Evolutionary conservation across 441 rosid species (phyloP).

Genomic region (Pelargonium hybrid): DNA sequence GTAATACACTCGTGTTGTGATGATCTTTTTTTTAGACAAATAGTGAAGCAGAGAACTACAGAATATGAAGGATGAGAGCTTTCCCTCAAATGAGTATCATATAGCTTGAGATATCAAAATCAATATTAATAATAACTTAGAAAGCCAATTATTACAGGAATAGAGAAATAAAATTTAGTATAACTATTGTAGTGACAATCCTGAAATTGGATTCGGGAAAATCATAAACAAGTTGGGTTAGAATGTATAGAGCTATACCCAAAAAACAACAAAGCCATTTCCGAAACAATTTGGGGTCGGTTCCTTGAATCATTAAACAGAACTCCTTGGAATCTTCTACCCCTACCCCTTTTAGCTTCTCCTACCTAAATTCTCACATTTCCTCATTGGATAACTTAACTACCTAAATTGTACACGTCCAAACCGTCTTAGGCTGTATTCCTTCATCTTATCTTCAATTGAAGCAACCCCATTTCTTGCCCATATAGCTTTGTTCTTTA

Average conservation of each 20-base stretch:
- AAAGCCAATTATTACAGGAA: not conserved
- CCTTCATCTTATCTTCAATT: no score
- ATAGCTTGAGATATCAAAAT: not conserved
- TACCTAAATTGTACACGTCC: no score
- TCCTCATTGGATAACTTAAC: no score
- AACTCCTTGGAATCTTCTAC: no score
- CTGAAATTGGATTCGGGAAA: not conserved
- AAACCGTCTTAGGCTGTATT: no score
- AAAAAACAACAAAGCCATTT: no score
- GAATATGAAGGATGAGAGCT: not conserved
- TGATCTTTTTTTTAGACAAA: not conserved
- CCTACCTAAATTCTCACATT: no score
- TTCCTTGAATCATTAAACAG: no score
- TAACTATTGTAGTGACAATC: not conserved
- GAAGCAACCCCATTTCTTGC: no score
- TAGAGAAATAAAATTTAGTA: not conserved
- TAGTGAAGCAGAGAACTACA: slow-evolving; percentile 1
- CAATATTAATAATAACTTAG: not conserved
- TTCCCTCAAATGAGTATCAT: not conserved
- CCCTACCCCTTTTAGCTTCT: no score
- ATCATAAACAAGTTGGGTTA: not conserved
- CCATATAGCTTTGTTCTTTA: no score
- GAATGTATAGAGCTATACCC: not conserved
- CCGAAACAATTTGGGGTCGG: no score
- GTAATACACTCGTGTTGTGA: slow-evolving; percentile 8